Evolutionary conservation across 495 filamentous ascomycete species (phyloP), one percentile per base, ranked within the genome.

Genomic region (Podospora pseudocomata): DNA sequence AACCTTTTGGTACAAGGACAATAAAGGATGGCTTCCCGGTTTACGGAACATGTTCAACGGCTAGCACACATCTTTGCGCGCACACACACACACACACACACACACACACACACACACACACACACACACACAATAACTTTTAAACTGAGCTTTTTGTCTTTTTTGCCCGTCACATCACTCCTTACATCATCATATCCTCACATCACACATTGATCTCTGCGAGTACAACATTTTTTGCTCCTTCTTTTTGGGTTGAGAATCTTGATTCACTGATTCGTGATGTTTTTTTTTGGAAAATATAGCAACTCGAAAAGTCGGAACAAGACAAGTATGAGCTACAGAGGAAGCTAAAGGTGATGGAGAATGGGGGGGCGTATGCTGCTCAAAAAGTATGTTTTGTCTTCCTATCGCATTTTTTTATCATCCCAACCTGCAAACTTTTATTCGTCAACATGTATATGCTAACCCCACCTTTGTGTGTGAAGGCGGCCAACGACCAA

Each of bases 401-500:
- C 63, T 58, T 65, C 23, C 39, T 49, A 49, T 49, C 39, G 18
- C 15, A 49, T 18, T 11, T 16, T 49, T 2, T 16, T 39, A 39
- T 11, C 34, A 23, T 23, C 34, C 5, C 39, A 49, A 49, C 7
- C 30, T 32, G 30, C 30, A 32, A 11, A 11, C 13, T 49, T 16
- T 49, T 16, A 49, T 49, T 49, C 39, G 39, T 49, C 39, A 32
- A 32, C 30, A 32, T 32, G 4, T 11, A 49, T 11, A 49, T 49
- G 39, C 39, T 49, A 49, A 49, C 39, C 39, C 39, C 39, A 49
- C 39, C 7, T 49, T 49, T 57, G 20, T 66, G 19, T 20, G 55
- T 58, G 58, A 56, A 60, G 79, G 84, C 87, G 73, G 80, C 85
- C 72, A 82, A 85, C 72, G 86, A 90, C 55, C 80, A 89, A 67